Evolutionary conservation across 108 stramenopile genomes (phyloP), one percentile per base, ranked within the genome.

Genomic region (Skeletonema menzelii): DNA sequence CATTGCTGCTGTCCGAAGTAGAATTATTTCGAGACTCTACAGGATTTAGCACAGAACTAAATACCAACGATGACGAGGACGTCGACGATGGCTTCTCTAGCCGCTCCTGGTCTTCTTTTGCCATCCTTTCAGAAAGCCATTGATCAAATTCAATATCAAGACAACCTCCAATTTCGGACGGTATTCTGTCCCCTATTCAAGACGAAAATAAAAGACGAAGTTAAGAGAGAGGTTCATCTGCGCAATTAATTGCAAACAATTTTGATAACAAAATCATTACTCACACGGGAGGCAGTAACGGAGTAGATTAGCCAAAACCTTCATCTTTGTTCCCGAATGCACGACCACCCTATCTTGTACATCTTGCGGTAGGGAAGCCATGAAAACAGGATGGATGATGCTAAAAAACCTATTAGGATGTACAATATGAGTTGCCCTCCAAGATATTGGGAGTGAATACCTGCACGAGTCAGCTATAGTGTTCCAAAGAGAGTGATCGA

Each of bases 261-360:
- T 37, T 22, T n/a, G n/a, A 53, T 7, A 53, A 22, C 49, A 24
- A 8, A 8, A 53, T 1, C 3, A 8, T 8, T 53, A 53, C 49
- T 53, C 49, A 53, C 77, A 73, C 30, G 77, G 72, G 27, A 77
- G 77, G 20, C 77, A 72, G 27, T 72, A 77, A 28, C 72, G 49
- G 27, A 73, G 56, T 8, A 77, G 56, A 24, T 73, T 73, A 13
- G 71, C 72, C 22, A 77, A 42, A 13, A 77, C 77, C 63, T 77
- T 72, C 77, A 77, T 76, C 49, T 76, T 76, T 12, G 75, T 76
- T 8, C 75, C 75, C 19, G 75, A 76, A 31, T 76, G 75, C 5
- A 76, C 75, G 5, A 76, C 59, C 27, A 76, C 75, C 14, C 67
- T 67, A 69, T 76, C 75, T 46, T 76, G 75, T 4, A 76, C 75